Evolutionary conservation across 305 asterid genomes (phyloP), one percentile per base, ranked within the genome.

Genomic region (Fraxinus latifolia): DNA sequence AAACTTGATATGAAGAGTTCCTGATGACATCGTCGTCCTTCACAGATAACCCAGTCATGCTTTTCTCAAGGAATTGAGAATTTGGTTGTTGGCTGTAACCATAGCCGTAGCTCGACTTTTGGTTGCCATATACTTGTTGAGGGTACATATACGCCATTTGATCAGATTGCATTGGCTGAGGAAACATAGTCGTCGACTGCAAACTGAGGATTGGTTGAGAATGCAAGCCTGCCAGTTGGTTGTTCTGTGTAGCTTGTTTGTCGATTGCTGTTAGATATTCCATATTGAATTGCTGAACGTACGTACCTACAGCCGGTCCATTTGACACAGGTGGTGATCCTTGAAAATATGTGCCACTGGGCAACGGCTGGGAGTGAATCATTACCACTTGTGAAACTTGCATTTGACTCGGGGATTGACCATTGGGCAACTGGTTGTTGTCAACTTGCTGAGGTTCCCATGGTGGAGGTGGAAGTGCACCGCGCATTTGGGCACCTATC

Each of bases 381-480:
- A 80, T 76, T 15, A 77, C 87, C 68, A 79, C 85, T 82, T 85
- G 95, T 27, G 84, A 44, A 78, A 29, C 84, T 79, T 92, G 97
- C 81, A 84, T 83, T 62, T 74, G 86, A 27, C 34, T 25, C 80
- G 89, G 95, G 78, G 89, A 86, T 67, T 85, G 93, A 83, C 86
- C 84, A 58, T 79, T 81, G 33, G 86, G 39, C 29, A 87, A 86
- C 79, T 85, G 85, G 82, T 85, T 80, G 81, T 71, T 82, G 39
- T 93, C 97, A 12, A 88, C 55, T 79, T 32, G 76, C 76, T 91
- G 93, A 23, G 91, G 91, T 87, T 96, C 99, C 99, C 99, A 96
- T n/a, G 99, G 98, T 21, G 99, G 99, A 65, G 97, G 98, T 77
- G 99, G 99, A 55, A 94, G 78, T 7, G 94, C 79, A 42, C 80